A percentile compares a stretch with the other conserved stretches of the same genome.
Conservation (phyloP, 176 grass and related monocot species). For the Thalia dealbata region DNA sequence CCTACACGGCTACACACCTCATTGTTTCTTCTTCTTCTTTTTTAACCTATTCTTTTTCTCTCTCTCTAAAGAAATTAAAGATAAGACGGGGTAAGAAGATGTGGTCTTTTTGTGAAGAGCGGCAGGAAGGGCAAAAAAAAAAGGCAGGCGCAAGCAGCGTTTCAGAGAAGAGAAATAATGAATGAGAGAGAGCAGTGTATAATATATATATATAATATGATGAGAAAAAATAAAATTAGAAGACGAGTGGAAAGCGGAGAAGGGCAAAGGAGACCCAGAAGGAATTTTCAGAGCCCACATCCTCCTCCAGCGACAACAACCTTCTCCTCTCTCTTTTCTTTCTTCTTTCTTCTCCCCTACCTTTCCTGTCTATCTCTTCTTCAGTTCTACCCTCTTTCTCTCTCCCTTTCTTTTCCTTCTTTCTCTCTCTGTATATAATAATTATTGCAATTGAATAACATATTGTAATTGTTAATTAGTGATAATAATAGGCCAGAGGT, state of each 20-base stretch:
- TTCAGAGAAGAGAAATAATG: neutral
- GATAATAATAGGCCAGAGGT: too few relatives aligned
- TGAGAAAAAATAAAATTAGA: neutral
- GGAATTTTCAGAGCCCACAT: conserved; percentile 27
- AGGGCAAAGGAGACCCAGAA: conserved; percentile 12
- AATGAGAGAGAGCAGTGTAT: neutral
- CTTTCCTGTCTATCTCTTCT: neutral
- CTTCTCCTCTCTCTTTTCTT: neutral
- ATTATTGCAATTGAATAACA: too few relatives aligned
- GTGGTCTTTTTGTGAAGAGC: too few relatives aligned
- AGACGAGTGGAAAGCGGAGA: neutral
- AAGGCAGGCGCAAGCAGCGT: too few relatives aligned
- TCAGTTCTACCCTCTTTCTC: conserved; percentile 7
- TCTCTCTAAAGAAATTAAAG: too few relatives aligned
- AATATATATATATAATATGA: too few relatives aligned
- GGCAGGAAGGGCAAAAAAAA: too few relatives aligned
- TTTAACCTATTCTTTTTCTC: too few relatives aligned
- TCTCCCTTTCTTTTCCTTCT: neutral
- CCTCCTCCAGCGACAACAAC: neutral
- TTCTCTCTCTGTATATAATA: neutral
- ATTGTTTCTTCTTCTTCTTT: too few relatives aligned
- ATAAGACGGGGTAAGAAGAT: too few relatives aligned
- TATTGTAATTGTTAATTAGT: too few relatives aligned
- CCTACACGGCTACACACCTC: too few relatives aligned
- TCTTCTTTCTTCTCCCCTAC: neutral